Evolutionary conservation across 2,329 filamentous ascomycete genomes (phyloP).

Genomic region (Penicillium sp.): DNA sequence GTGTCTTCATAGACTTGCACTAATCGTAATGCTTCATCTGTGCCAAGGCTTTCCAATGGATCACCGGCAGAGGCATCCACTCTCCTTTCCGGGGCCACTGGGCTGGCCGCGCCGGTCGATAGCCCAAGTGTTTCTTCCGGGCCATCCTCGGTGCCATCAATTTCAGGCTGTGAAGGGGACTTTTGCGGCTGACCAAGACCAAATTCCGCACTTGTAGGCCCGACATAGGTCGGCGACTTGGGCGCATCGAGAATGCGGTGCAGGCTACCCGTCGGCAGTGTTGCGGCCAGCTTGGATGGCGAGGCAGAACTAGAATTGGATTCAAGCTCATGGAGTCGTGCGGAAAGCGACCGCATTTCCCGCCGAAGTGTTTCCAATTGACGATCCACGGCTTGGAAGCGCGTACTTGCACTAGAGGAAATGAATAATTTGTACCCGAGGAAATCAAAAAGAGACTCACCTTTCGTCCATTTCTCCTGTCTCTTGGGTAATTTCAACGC

Average conservation of each 20-base stretch:
- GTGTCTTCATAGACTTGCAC: conserved; percentile 82
- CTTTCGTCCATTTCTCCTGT: conserved; percentile 20
- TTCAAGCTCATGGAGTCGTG: conserved; percentile 32
- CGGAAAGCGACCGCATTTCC: conserved; percentile 33
- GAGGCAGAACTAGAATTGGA: conserved; percentile 13
- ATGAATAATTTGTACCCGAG: neutral
- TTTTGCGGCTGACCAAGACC: conserved; percentile 26
- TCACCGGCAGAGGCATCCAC: conserved; percentile 54
- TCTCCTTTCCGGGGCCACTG: conserved; percentile 25
- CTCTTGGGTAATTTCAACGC: conserved; percentile 33
- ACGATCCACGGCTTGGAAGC: conserved; percentile 29
- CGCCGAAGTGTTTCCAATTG: conserved; percentile 31
- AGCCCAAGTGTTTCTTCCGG: conserved; percentile 21
- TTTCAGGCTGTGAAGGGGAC: neutral
- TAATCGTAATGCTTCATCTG: conserved; percentile 75
- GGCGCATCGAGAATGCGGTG: conserved; percentile 36
- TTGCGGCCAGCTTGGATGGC: conserved; percentile 8
- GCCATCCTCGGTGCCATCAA: conserved; percentile 5
- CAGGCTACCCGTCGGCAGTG: conserved; percentile 15
- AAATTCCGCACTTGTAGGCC: conserved; percentile 41
- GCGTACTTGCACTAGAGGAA: conserved; percentile 15
- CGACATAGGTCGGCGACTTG: conserved; percentile 36
- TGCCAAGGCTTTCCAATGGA: conserved; percentile 71
- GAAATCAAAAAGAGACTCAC: conserved; percentile 10
- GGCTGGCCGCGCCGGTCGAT: conserved; percentile 23